Evolutionary conservation across 2,329 filamentous ascomycete genomes (phyloP).

Genomic region (Penicillium sp.): DNA sequence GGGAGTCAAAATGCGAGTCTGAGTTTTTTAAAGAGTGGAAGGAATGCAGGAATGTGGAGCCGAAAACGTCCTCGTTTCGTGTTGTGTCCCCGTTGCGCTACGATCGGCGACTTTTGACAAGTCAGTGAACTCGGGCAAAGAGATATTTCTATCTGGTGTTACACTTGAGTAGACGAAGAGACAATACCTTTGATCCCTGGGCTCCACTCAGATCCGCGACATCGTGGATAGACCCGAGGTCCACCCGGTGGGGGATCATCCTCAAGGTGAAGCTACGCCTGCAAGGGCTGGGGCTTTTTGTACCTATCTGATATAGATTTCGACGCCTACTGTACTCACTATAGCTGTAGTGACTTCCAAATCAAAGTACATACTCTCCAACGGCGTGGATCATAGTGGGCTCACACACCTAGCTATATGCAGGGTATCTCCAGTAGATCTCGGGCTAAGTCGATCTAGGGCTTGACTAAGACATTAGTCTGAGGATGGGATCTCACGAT

Average conservation of each 20-base stretch:
- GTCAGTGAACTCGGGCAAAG: background rate
- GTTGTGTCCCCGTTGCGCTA: background rate
- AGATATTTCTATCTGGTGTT: background rate
- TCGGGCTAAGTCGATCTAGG: too few relatives aligned
- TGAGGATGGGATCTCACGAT: too few relatives aligned
- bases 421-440: too few relatives aligned
- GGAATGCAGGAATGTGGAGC: background rate
- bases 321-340: too few relatives aligned
- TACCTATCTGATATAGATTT: too few relatives aligned
- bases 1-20: background rate
- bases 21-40: background rate
- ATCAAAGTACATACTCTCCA: background rate
- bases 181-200: background rate
- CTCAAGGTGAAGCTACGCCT: background rate
- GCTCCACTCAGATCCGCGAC: slow-evolving; percentile 1
- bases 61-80: background rate
- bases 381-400: background rate
- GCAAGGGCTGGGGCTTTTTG: background rate
- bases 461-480: too few relatives aligned
- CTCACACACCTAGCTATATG: too few relatives aligned
- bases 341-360: too few relatives aligned
- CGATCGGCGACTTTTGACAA: background rate
- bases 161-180: background rate
- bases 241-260: background rate
- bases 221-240: slow-evolving; percentile 2